Base-by-base conservation (phyloP, 192 early-diverging fungal genomes). In the Coemansia sp. region DNA sequence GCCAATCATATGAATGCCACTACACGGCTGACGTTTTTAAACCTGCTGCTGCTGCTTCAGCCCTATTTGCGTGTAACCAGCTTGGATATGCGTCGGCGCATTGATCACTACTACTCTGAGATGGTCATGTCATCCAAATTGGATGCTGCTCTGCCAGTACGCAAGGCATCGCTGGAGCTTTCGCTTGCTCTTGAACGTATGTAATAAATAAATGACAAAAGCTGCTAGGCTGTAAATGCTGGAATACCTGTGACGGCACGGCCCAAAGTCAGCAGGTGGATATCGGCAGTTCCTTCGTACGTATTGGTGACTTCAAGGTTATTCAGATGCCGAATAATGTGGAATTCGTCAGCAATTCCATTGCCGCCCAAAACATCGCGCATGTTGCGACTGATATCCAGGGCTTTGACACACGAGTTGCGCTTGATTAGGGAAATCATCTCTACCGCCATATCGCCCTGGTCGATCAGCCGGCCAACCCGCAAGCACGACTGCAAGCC, bases 361-460 rank as follows among this genome's bases (percentile, higher is more conserved):
- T 97, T 98, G 51, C 94, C 96, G 40, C 96, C 96, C 40, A 98
- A 79, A 74, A 97, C 86, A 56, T 98, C 96, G 55, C 96, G 82
- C 60, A 85, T 84, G 23, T 85, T 83, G 38, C 94, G 84, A 40
- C 93, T 93, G 76, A 98, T 97, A 18, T 89, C 88, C 14, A 98
- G 69, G 2, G 93, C 85, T 84, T 97, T 98, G 39, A 88, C 89
- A 44, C 90, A 92, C 49, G 90, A 96, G 79, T 98, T 98, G 50
- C 96, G 85, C 81, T 98, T 98, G 51, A 98, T 85, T 18, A 98
- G 72, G 10, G 92, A 94, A 34, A 98, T 88, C 93, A 95, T 94
- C 71, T 98, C 96, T 6, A 91, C 86, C 3, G 89, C 89, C 34
- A 93, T 55, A 81, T 88, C 82, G 51, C 82, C 86, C 31, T 84